Evolutionary conservation across 371 early-diverging fungal species (phyloP).

Genomic region (Mucor irregularis): DNA sequence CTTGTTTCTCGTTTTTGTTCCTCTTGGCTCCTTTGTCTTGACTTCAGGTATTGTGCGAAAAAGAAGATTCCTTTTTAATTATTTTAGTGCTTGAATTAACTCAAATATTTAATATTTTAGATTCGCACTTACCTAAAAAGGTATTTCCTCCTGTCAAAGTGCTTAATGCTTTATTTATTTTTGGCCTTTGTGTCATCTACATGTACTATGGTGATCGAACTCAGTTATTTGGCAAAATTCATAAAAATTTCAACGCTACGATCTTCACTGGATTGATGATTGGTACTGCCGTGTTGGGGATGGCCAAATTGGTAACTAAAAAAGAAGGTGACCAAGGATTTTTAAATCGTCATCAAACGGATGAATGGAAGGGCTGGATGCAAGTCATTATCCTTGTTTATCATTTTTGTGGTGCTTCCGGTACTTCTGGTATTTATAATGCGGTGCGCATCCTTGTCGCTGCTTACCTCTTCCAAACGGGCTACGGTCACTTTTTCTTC

Average conservation of each 20-base stretch:
- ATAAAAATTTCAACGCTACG: slow-evolving; percentile 52
- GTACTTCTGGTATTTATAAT: slow-evolving; percentile 66
- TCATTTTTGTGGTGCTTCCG: slow-evolving; percentile 70
- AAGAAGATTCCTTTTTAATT: not conserved
- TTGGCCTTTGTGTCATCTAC: slow-evolving; percentile 54
- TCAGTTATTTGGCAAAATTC: slow-evolving; percentile 64
- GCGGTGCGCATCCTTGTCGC: slow-evolving; percentile 72
- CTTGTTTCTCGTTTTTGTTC: slow-evolving; percentile 47
- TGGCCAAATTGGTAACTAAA: slow-evolving; percentile 22
- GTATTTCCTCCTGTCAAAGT: not conserved
- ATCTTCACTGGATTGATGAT: slow-evolving; percentile 39
- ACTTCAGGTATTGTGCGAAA: slow-evolving; percentile 26
- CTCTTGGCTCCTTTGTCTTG: slow-evolving; percentile 33
- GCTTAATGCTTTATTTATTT: slow-evolving; percentile 38
- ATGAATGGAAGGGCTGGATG: slow-evolving; percentile 92
- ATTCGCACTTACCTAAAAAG: not conserved
- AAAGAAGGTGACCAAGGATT: slow-evolving; percentile 50
- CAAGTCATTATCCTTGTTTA: slow-evolving; percentile 75
- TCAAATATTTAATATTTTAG: too few species aligned
- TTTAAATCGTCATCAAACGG: slow-evolving; percentile 72
- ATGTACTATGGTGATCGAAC: slow-evolving; percentile 74
- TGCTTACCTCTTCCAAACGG: slow-evolving; percentile 79
- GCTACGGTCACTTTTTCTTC: slow-evolving; percentile 75
- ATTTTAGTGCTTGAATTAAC: too few species aligned
- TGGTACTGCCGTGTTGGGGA: not conserved